Percentiles rank a stretch among this genome's conserved stretches.
Evolutionary conservation across 306 rosid genomes (phyloP).

Genomic region (Vicia sativa): DNA sequence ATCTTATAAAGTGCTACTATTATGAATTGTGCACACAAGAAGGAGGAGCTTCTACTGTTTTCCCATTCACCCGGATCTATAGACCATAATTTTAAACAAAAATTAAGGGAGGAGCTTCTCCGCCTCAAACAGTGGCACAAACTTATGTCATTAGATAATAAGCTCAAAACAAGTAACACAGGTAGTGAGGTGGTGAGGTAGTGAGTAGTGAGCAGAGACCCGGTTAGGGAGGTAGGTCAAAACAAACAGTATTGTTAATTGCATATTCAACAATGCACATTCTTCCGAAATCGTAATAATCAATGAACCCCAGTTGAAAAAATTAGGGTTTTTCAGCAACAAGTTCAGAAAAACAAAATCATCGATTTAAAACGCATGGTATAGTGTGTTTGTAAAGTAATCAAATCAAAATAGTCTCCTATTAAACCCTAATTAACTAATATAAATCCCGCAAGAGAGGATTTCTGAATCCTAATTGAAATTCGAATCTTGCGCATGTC

Average conservation of each 20-base stretch:
- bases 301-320: neutral
- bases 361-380: neutral
- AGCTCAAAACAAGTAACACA: too few relatives aligned
- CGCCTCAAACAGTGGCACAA: too few relatives aligned
- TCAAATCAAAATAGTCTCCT: neutral
- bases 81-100: too few relatives aligned
- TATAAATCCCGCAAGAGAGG: neutral
- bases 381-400: neutral
- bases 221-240: neutral
- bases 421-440: conserved; percentile 1
- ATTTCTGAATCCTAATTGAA: neutral
- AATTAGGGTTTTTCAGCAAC: neutral
- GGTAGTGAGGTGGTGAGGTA: neutral
- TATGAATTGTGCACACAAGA: neutral
- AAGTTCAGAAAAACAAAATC: neutral
- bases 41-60: too few relatives aligned
- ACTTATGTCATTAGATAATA: too few relatives aligned
- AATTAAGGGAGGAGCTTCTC: too few relatives aligned
- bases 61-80: too few relatives aligned
- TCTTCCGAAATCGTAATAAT: neutral
- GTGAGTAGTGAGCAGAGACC: neutral
- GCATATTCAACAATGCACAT: neutral
- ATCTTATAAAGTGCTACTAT: neutral
- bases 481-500: neutral
- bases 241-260: neutral